Percentiles rank a stretch among this genome's conserved stretches.
These are phyloP conservation scores for Corylus avellana DNA, from an alignment of 306 rosid genomes.

Conservation along the genomic window DNA sequence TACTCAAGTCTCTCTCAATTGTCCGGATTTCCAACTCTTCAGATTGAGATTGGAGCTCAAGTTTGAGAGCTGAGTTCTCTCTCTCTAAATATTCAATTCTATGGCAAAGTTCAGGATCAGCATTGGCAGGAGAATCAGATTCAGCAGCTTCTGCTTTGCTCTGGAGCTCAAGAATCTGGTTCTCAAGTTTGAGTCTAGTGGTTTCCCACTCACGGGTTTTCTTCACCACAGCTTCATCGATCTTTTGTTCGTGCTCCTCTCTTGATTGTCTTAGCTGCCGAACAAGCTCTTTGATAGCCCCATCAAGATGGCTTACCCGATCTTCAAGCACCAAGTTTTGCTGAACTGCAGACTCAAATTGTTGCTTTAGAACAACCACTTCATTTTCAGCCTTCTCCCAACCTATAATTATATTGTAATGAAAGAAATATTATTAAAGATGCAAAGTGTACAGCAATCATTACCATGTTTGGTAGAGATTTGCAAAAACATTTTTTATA, in stretches of 20 bases:
- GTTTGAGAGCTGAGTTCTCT: conserved; percentile 72
- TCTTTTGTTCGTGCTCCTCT: conserved; percentile 76
- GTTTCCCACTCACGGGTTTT: conserved; percentile 71
- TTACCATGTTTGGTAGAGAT: not conserved
- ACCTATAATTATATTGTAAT: conserved; percentile 46
- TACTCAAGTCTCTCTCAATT: conserved; percentile 89
- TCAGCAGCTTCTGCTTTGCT: conserved; percentile 48
- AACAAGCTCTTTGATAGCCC: conserved; percentile 95
- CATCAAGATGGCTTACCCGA: conserved; percentile 82
- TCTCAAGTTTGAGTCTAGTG: conserved; percentile 68
- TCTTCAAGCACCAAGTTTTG: conserved; percentile 72
- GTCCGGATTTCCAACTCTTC: conserved; percentile 81
- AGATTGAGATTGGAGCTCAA: conserved; percentile 58
- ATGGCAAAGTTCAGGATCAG: conserved; percentile 50
- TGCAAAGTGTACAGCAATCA: not conserved
- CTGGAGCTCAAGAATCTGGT: conserved; percentile 63
- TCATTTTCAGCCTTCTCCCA: conserved; percentile 99
- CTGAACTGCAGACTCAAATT: conserved; percentile 57
- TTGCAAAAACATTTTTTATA: not conserved
- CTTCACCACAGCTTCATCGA: conserved; percentile 54
- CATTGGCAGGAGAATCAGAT: conserved; percentile 38
- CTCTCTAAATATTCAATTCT: conserved; percentile 64
- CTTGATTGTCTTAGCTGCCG: conserved; percentile 92
- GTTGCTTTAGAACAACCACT: conserved; percentile 64
- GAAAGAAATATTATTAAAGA: not conserved